Conservation (phyloP, 1,284 basidiomycete species). For the Hypsizygus ulmarius region DNA sequence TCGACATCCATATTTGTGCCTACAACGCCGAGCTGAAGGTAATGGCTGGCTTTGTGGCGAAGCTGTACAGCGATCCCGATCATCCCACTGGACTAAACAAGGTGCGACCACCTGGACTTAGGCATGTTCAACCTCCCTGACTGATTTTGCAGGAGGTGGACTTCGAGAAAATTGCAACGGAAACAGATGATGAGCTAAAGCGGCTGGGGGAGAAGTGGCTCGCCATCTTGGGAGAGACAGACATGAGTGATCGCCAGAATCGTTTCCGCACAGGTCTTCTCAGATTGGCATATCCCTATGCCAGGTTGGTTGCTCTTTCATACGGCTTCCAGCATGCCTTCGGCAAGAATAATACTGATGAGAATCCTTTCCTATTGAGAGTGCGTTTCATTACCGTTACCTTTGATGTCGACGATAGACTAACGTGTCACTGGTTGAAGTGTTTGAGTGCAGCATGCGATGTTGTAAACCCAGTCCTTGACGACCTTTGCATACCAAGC, state of each 20-base stretch:
- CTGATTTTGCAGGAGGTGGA: constrained; percentile 49
- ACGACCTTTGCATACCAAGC: constrained; percentile 54
- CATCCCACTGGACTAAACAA: constrained; percentile 73
- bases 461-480: constrained; percentile 61
- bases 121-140: constrained; percentile 5
- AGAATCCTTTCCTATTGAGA: constrained; percentile 64
- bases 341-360: constrained; percentile 52
- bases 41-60: constrained; percentile 56
- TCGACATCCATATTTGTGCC: constrained; percentile 73
- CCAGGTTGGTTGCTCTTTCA: constrained; percentile 65
- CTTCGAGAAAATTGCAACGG: constrained; percentile 59
- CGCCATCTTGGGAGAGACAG: constrained; percentile 44
- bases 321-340: constrained; percentile 77
- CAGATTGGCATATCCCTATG: constrained; percentile 65
- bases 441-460: constrained; percentile 61
- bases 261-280: constrained; percentile 63
- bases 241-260: constrained; percentile 50
- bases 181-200: constrained; percentile 64
- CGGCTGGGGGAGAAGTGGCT: constrained; percentile 56
- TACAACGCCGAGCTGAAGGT: constrained; percentile 72
- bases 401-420: not conserved
- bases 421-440: constrained; percentile 29
- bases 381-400: constrained; percentile 38
- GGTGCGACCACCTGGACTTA: constrained; percentile 34
- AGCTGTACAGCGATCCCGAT: constrained; percentile 70